Evolutionary conservation across 352 stramenopile genomes (phyloP).

Genomic region (Globisporangium apiculatum): DNA sequence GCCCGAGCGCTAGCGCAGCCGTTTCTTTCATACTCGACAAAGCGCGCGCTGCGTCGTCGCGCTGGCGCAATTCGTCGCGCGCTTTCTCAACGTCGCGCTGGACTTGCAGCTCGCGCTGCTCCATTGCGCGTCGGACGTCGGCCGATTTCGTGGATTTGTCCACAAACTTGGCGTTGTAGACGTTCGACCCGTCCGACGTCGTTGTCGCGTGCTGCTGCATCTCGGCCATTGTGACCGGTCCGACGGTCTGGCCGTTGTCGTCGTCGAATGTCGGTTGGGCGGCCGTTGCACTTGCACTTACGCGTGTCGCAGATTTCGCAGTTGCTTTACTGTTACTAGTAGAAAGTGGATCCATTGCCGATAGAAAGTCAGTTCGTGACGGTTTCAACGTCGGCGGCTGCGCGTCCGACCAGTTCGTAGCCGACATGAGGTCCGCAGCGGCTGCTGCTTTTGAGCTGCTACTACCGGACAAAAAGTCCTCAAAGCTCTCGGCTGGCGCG

Average conservation of each 20-base stretch:
- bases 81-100: slow-evolving; percentile 67
- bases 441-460: slow-evolving; percentile 1
- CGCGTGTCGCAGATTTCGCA: slow-evolving; percentile 19
- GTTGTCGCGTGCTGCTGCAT: slow-evolving; percentile 63
- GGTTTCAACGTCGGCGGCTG: slow-evolving; percentile 20
- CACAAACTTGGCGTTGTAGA: slow-evolving; percentile 81
- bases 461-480: slow-evolving; percentile 71
- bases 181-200: slow-evolving; percentile 72
- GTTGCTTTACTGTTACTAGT: slow-evolving; percentile 7
- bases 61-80: slow-evolving; percentile 60
- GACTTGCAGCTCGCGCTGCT: slow-evolving; percentile 69
- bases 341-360: slow-evolving; percentile 59
- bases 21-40: slow-evolving; percentile 69
- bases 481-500: slow-evolving; percentile 34
- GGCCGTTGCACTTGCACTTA: slow-evolving; percentile 7
- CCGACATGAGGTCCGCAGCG: slow-evolving; percentile 70
- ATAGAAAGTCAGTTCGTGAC: slow-evolving; percentile 39
- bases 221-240: slow-evolving; percentile 74
- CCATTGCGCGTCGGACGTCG: slow-evolving; percentile 73
- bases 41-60: slow-evolving; percentile 47
- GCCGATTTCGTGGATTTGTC: slow-evolving; percentile 81
- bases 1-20: slow-evolving; percentile 42
- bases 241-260: slow-evolving; percentile 71
- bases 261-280: slow-evolving; percentile 72
- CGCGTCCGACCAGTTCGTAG: slow-evolving; percentile 41